A percentile compares a stretch with the other conserved stretches of the same genome.
Evolutionary conservation across 2,329 filamentous ascomycete species (phyloP).

Genomic region (Immersiporthe knoxdaviesiana): DNA sequence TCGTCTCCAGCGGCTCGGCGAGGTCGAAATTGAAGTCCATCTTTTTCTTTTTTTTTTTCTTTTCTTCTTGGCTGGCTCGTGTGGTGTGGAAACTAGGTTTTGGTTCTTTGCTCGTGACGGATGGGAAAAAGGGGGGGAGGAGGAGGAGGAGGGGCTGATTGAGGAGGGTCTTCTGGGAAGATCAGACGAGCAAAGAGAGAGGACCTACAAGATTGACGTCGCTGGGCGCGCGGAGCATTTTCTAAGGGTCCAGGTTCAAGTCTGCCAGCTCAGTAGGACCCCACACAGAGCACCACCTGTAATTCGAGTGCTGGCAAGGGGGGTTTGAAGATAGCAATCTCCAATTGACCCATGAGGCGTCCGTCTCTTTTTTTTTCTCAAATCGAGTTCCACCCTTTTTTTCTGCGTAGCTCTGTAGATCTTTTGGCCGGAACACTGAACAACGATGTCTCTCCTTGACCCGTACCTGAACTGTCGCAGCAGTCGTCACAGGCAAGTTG

Average conservation of each 20-base stretch:
- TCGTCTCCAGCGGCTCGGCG: slow-evolving; percentile 20
- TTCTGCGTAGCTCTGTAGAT: neutral
- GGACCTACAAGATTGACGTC: slow-evolving; percentile 1
- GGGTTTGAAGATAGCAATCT: neutral
- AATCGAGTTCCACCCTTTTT: neutral
- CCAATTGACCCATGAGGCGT: neutral
- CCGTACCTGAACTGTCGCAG: neutral
- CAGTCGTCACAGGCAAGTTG: neutral
- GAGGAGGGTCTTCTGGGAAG: neutral
- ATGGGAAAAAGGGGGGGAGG: neutral
- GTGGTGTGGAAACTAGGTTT: neutral
- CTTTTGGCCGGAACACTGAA: neutral
- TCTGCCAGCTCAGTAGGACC: slow-evolving; percentile 5
- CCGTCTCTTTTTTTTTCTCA: neutral
- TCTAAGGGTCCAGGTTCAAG: slow-evolving; percentile 8
- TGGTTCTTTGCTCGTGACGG: neutral
- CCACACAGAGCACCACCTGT: slow-evolving; percentile 4
- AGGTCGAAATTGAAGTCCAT: slow-evolving; percentile 22
- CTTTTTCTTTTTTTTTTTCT: neutral
- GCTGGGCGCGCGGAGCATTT: neutral
- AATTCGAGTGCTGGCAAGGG: neutral
- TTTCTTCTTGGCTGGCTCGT: neutral
- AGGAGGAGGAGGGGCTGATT: neutral
- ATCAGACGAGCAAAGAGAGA: neutral
- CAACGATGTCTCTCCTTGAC: neutral